A percentile compares a stretch with the other conserved stretches of the same genome.
Conservation (phyloP, 176 grass and related monocot genomes). For the Musa schizocarpa region DNA sequence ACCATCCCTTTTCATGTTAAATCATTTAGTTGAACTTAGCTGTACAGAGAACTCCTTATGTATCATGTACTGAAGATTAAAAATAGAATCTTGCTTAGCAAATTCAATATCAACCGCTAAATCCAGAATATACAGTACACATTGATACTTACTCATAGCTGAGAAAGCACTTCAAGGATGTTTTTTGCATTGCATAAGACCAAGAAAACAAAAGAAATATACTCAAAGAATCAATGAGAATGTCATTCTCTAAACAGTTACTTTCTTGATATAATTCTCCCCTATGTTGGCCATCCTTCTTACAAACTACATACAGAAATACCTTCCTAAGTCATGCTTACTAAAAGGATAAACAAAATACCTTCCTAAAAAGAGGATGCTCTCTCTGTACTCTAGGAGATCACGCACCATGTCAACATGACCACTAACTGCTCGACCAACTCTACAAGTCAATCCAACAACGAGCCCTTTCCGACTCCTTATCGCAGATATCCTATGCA, state of each 20-base stretch:
- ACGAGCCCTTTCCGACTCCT: conserved; percentile 93
- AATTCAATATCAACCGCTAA: neutral
- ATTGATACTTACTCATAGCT: neutral
- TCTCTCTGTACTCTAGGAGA: conserved; percentile 85
- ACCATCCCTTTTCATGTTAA: neutral
- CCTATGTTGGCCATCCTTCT: neutral
- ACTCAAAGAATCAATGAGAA: neutral
- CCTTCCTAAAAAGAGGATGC: conserved; percentile 93
- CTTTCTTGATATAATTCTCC: neutral
- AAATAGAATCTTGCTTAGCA: neutral
- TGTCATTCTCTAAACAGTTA: neutral
- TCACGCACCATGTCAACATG: conserved; percentile 94
- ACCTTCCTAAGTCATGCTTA: neutral
- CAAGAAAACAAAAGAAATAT: neutral
- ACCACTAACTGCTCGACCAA: conserved; percentile 75
- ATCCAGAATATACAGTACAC: neutral
- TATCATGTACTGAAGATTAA: too few species aligned
- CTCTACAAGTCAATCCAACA: conserved; percentile 92
- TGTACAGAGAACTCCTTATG: neutral
- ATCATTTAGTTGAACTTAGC: neutral
- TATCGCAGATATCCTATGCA: conserved; percentile 97
- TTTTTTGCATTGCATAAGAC: neutral
- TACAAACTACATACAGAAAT: too few species aligned
- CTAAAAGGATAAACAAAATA: conserved; percentile 14
- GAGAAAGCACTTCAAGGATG: neutral